A percentile compares a stretch with the other conserved stretches of the same genome.
Conservation (phyloP, 2,329 filamentous ascomycete species). For the Fusarium scirpi region DNA sequence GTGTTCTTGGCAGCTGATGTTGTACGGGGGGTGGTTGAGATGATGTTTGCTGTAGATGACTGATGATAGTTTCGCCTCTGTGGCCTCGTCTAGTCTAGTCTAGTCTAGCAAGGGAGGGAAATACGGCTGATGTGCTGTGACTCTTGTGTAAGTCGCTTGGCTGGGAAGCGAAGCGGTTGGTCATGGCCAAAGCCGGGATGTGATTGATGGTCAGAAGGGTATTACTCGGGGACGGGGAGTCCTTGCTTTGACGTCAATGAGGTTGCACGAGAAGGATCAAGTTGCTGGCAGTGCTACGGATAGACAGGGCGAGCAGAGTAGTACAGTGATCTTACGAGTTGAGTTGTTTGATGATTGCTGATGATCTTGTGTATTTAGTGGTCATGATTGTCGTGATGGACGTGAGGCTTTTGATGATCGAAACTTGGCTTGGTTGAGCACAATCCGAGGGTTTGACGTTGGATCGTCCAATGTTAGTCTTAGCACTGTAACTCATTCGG, state of each 20-base stretch:
- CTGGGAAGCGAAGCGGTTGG: conserved; percentile 21
- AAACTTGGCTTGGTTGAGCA: conserved; percentile 12
- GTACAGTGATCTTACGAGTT: background rate
- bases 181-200: background rate
- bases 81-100: background rate
- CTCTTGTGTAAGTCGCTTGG: conserved; percentile 26
- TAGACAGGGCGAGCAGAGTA: conserved; percentile 18
- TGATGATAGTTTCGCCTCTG: background rate
- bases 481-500: background rate
- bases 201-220: conserved; percentile 7
- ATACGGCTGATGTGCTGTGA: conserved; percentile 11
- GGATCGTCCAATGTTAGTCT: conserved; percentile 2
- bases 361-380: background rate
- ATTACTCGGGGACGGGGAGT: conserved; percentile 3
- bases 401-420: conserved; percentile 32
- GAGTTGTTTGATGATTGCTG: background rate
- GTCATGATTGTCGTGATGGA: conserved; percentile 12
- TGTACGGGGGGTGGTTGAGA: background rate
- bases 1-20: conserved; percentile 2
- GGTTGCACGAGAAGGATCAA: background rate
- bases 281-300: conserved; percentile 1
- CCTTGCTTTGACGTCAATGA: conserved; percentile 25
- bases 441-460: background rate
- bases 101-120: background rate
- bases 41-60: conserved; percentile 20